Conservation (phyloP, 2,329 filamentous ascomycete species). For the Septoria linicola region DNA sequence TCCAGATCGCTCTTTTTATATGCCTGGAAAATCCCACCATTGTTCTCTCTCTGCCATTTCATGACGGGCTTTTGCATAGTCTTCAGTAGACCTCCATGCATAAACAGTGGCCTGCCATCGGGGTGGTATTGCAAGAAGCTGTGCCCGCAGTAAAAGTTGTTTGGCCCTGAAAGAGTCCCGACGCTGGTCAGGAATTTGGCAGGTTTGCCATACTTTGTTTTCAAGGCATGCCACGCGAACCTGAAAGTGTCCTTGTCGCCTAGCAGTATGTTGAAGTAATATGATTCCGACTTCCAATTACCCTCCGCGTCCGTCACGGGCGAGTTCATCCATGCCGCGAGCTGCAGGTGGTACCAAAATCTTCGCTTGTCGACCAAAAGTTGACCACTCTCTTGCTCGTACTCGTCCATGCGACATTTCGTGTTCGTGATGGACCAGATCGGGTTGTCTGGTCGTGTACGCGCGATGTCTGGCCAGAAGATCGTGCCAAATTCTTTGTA, state of each 20-base stretch:
- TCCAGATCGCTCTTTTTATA: conserved; percentile 32
- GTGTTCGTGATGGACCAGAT: conserved; percentile 42
- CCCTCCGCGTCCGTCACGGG: conserved; percentile 19
- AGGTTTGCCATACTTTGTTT: conserved; percentile 36
- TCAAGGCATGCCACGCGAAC: conserved; percentile 40
- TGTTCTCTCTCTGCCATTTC: conserved; percentile 30
- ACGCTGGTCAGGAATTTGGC: conserved; percentile 36
- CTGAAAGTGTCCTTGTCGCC: conserved; percentile 43
- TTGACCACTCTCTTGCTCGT: conserved; percentile 40
- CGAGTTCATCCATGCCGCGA: conserved; percentile 39
- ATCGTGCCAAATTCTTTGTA: conserved; percentile 37
- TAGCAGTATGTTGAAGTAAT: conserved; percentile 37
- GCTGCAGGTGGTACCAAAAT: conserved; percentile 42
- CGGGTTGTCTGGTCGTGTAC: conserved; percentile 35
- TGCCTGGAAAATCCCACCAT: conserved; percentile 34
- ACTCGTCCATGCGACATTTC: conserved; percentile 38
- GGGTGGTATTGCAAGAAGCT: conserved; percentile 39
- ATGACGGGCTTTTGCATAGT: conserved; percentile 30
- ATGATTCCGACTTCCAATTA: conserved; percentile 11
- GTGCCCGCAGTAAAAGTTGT: conserved; percentile 37
- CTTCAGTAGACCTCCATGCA: conserved; percentile 39
- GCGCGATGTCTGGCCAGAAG: conserved; percentile 43
- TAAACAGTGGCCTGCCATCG: conserved; percentile 34
- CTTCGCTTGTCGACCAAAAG: conserved; percentile 40
- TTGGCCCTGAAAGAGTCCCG: conserved; percentile 26